Conservation (phyloP, 805 yeast genomes). For the Candida insectalens region DNA sequence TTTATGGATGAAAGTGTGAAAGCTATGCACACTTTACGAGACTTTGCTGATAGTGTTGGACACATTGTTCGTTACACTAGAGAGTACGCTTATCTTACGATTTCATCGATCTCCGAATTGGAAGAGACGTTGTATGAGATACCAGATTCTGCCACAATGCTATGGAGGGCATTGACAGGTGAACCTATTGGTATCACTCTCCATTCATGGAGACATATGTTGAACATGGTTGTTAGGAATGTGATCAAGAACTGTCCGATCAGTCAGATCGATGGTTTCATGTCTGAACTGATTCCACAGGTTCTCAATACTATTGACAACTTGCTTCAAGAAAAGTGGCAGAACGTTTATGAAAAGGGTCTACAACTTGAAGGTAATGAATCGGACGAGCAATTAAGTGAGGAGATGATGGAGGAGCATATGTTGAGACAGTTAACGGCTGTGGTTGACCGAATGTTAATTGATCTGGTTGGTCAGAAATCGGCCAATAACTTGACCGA, state of each 20-base stretch:
- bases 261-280: slow-evolving; percentile 52
- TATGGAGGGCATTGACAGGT: slow-evolving; percentile 85
- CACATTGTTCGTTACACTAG: slow-evolving; percentile 92
- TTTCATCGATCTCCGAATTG: slow-evolving; percentile 81
- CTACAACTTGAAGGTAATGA: slow-evolving; percentile 41
- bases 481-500: slow-evolving; percentile 37
- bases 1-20: slow-evolving; percentile 90
- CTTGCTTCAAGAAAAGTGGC: slow-evolving; percentile 73
- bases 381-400: slow-evolving; percentile 80
- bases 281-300: slow-evolving; percentile 71
- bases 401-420: slow-evolving; percentile 97
- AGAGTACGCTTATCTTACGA: slow-evolving; percentile 86
- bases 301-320: slow-evolving; percentile 65
- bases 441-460: slow-evolving; percentile 75
- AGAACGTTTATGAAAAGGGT: slow-evolving; percentile 47
- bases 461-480: slow-evolving; percentile 80
- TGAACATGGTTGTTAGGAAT: slow-evolving; percentile 79
- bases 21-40: slow-evolving; percentile 88
- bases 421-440: slow-evolving; percentile 88
- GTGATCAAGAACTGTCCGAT: slow-evolving; percentile 85
- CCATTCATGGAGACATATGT: slow-evolving; percentile 96
- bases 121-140: slow-evolving; percentile 84
- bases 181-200: slow-evolving; percentile 78
- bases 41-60: slow-evolving; percentile 96
- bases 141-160: slow-evolving; percentile 64